phyloP scores from a whole-genome alignment of 257 asterid species.

The Plectranthus barbatus region DNA sequence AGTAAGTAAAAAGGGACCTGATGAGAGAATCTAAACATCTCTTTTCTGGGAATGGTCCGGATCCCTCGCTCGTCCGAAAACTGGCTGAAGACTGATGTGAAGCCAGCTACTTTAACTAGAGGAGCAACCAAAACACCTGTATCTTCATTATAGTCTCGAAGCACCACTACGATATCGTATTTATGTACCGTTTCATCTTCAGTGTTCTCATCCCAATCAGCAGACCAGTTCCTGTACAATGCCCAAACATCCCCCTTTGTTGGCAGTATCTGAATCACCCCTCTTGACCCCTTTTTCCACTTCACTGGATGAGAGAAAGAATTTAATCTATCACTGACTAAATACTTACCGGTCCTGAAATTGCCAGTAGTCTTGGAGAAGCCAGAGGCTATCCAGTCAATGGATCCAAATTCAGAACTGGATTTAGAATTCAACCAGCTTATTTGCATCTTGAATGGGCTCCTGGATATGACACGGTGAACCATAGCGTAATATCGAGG shows the following conservation, averaged over 20 bases:
- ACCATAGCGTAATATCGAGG: constrained; percentile 59
- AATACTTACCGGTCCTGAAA: constrained; percentile 47
- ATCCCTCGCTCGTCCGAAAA: constrained; percentile 18
- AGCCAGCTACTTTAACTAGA: constrained; percentile 60
- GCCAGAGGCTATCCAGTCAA: constrained; percentile 38
- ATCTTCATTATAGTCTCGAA: constrained; percentile 38
- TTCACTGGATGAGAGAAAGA: constrained; percentile 60
- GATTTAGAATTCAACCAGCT: constrained; percentile 55
- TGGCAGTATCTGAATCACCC: constrained; percentile 48
- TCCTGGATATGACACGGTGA: constrained; percentile 32
- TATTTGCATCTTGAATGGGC: constrained; percentile 40
- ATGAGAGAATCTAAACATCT: constrained; percentile 73
- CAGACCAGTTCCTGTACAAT: constrained; percentile 60
- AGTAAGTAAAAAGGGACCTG: constrained; percentile 46
- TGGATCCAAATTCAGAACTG: constrained; percentile 30
- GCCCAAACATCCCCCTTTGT: constrained; percentile 75
- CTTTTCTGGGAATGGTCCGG: constrained; percentile 37
- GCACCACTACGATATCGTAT: constrained; percentile 60
- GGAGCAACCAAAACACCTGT: constrained; percentile 42
- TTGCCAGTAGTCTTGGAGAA: constrained; percentile 51
- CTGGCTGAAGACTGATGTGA: constrained; percentile 45
- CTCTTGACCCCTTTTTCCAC: constrained; percentile 47
- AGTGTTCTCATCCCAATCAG: constrained; percentile 52
- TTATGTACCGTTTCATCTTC: constrained; percentile 35
- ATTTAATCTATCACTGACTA: constrained; percentile 20